Conservation (phyloP, 257 asterid genomes). For the Nicotiana sylvestris region DNA sequence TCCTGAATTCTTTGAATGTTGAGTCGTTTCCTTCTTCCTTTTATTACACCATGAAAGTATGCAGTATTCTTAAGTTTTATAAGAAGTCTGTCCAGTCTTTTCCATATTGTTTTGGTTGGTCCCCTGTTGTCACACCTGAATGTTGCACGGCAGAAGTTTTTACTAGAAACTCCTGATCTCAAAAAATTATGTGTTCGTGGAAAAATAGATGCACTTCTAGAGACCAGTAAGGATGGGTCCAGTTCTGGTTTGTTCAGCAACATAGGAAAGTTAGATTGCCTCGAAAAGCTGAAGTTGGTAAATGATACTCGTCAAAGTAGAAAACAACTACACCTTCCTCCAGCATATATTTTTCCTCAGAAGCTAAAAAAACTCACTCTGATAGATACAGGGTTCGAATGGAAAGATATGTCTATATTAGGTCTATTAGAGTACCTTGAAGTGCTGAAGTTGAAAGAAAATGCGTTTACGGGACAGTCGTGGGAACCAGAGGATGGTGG, state of each 20-base stretch:
- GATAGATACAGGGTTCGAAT: conserved; percentile 15
- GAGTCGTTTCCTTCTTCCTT: not conserved
- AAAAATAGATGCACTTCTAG: conserved; percentile 27
- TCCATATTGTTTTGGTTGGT: not conserved
- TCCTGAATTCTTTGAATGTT: not conserved
- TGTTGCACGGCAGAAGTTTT: conserved; percentile 42
- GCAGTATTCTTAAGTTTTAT: not conserved
- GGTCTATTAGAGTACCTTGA: conserved; percentile 21
- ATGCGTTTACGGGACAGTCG: conserved; percentile 17
- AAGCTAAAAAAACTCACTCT: conserved; percentile 18
- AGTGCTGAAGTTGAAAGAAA: conserved; percentile 27
- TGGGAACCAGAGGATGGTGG: conserved; percentile 23
- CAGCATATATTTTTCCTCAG: conserved; percentile 13
- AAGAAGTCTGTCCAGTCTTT: not conserved
- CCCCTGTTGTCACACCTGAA: conserved; percentile 27
- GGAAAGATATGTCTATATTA: conserved; percentile 20
- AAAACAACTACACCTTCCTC: conserved; percentile 8
- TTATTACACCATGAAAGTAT: not conserved
- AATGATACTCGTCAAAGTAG: conserved; percentile 22
- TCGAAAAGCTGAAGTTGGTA: conserved; percentile 46
- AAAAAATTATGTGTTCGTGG: conserved; percentile 53
- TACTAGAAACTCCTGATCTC: conserved; percentile 32
- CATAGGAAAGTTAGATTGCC: conserved; percentile 26
- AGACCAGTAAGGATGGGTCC: conserved; percentile 11
- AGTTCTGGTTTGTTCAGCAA: conserved; percentile 30